phyloP scores from a whole-genome alignment of 2,329 filamentous ascomycete species.

The Scedosporium minutisporum region DNA sequence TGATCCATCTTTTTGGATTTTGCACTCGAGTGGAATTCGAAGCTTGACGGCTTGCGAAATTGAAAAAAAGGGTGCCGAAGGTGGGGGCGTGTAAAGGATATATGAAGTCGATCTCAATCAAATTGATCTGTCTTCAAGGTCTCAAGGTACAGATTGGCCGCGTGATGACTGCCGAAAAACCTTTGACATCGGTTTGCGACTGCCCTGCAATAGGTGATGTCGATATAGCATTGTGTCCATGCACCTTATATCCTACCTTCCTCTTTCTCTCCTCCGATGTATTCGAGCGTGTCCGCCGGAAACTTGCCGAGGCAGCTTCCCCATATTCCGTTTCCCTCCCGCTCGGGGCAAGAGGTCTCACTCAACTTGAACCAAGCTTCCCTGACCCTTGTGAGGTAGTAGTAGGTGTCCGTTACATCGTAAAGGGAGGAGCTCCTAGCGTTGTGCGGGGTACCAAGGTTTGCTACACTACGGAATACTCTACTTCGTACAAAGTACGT shows the following conservation, averaged over 20 bases:
- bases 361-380: neutral
- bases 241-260: neutral
- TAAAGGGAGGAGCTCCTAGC: neutral
- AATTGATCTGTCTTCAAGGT: too few relatives aligned
- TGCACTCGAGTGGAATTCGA: neutral
- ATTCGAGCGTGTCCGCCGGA: neutral
- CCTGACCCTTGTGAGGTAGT: neutral
- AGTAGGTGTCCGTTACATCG: neutral
- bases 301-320: neutral
- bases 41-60: neutral
- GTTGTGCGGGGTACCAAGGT: neutral
- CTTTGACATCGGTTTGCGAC: neutral
- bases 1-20: neutral
- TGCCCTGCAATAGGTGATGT: neutral
- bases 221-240: neutral
- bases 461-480: too few relatives aligned
- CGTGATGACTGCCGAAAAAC: neutral
- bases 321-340: neutral
- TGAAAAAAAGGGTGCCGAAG: neutral
- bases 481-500: too few relatives aligned
- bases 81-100: neutral
- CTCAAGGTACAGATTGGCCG: neutral
- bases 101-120: too few relatives aligned
- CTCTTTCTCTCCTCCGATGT: neutral
- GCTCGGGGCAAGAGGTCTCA: neutral